Evolutionary conservation across 2,329 filamentous ascomycete species (phyloP), one percentile per base, ranked within the genome.

Genomic region (Dryadomyces quercus-mongolicae): DNA sequence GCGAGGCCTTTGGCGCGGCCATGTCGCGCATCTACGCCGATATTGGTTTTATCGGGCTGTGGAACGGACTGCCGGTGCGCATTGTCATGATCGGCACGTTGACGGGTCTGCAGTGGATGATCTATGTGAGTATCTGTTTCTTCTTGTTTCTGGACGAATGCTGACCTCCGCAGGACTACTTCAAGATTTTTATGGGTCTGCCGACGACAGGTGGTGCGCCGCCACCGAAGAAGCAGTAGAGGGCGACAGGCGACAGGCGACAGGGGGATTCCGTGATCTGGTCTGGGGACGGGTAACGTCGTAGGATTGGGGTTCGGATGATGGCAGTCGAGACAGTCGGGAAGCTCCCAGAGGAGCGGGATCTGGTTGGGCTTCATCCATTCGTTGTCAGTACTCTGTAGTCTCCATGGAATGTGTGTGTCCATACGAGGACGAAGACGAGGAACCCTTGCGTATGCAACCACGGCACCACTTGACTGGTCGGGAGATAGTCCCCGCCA

Each of bases 61-160:
- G 91, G 91, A 95, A 94, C 64, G 91, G 91, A 9, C 72, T 96
- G 47, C 85, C 87, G 0, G 86, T 95, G 51, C 67, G 78, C 56
- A 95, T 95, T 64, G 82, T 95, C 64, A 95, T 95, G 90, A 88
- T 94, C 60, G 87, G 85, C 61, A 86, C 82, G 21, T 69, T 86
- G 64, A 94, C 88, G 22, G 89, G 88, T 55, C 72, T 95, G 58
- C 90, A 95, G 73, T 95, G 89, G 89, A 88, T 94, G 84, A 93
- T 91, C 67, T 93, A 91, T 71, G 85, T 80, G 63, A 74, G 76
- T n/a, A 10, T 48, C n/a, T n/a, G n/a, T n/a, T 51, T 15, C 15
- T 9, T 13, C 20, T 34, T 2, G 40, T 5, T 18, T 2, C 13
- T 47, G 20, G 52, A 10, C 20, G 22, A n/a, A 5, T 5, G 16